Percentiles rank a stretch among this genome's conserved stretches.
Evolutionary conservation across 2,329 filamentous ascomycete genomes (phyloP).

Genomic region (Epichloe glyceriae): DNA sequence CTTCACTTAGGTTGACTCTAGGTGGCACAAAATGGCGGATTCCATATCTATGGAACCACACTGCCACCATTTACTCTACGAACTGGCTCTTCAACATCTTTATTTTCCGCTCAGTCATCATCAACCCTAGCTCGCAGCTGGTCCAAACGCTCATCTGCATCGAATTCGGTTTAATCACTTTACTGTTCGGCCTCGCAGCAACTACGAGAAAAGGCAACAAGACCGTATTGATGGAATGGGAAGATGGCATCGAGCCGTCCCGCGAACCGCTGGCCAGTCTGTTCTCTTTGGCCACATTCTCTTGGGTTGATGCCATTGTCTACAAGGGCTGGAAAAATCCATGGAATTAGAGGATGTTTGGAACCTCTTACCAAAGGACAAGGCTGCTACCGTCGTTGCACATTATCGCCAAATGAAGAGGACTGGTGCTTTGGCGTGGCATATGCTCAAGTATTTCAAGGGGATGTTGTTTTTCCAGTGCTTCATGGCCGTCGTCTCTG

Average conservation of each 20-base stretch:
- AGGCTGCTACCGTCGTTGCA: conserved; percentile 66
- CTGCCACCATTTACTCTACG: conserved; percentile 65
- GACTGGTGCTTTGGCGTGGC: conserved; percentile 64
- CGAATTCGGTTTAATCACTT: conserved; percentile 61
- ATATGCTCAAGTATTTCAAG: conserved; percentile 77
- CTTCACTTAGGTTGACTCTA: conserved; percentile 56
- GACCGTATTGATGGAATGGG: conserved; percentile 75
- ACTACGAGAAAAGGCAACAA: conserved; percentile 87
- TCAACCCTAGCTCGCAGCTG: conserved; percentile 56
- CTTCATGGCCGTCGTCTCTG: conserved; percentile 64
- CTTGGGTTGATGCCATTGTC: conserved; percentile 83
- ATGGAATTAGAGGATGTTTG: conserved; percentile 79
- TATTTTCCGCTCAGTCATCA: conserved; percentile 72
- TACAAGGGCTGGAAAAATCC: conserved; percentile 78
- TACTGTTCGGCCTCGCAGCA: conserved; percentile 64
- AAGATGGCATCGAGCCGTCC: conserved; percentile 77
- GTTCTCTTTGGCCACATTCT: conserved; percentile 75
- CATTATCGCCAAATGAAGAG: conserved; percentile 79
- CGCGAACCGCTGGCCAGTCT: conserved; percentile 78
- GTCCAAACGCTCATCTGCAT: conserved; percentile 53
- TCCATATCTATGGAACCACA: conserved; percentile 83
- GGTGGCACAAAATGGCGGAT: conserved; percentile 52
- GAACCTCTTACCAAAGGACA: conserved; percentile 81
- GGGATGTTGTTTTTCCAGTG: conserved; percentile 63
- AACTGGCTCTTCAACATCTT: conserved; percentile 70